phyloP scores from a whole-genome alignment of 140 eudicot genomes.

The Artemisia princeps region DNA sequence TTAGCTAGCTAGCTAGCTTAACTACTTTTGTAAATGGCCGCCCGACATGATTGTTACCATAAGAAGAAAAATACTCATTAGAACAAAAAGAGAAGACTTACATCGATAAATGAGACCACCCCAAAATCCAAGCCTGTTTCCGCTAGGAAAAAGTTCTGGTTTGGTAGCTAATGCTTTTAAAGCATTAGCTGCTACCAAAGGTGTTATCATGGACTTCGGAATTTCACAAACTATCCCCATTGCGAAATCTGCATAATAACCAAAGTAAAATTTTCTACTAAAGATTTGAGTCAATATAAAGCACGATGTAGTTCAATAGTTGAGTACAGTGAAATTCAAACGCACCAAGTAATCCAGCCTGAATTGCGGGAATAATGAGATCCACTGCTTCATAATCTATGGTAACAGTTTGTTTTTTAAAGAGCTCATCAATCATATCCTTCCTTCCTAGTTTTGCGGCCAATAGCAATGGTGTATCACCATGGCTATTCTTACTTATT shows the following conservation, averaged over 20 bases:
- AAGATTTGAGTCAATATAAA: no score
- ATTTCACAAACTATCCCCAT: not conserved
- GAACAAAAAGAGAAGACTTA: no score
- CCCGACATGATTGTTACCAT: no score
- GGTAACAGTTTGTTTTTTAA: no score
- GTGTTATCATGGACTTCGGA: not conserved
- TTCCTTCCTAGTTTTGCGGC: constrained; percentile 9
- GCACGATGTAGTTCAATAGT: no score
- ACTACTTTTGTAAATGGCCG: no score
- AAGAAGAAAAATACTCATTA: no score
- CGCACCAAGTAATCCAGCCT: constrained; percentile 14
- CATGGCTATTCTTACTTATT: not conserved
- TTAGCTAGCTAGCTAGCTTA: no score
- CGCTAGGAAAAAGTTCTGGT: not conserved
- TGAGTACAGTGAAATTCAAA: no score
- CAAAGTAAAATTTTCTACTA: not conserved
- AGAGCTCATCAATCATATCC: not conserved
- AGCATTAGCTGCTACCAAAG: no score
- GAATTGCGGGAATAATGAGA: constrained; percentile 17
- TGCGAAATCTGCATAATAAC: constrained; percentile 2
- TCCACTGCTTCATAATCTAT: no score
- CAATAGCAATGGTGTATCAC: constrained; percentile 9
- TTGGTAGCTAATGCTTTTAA: not conserved
- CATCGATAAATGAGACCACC: no score
- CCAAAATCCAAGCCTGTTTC: constrained; percentile 7